Base-by-base conservation (phyloP, 108 stramenopile genomes). In the Conticribra weissflogii region DNA sequence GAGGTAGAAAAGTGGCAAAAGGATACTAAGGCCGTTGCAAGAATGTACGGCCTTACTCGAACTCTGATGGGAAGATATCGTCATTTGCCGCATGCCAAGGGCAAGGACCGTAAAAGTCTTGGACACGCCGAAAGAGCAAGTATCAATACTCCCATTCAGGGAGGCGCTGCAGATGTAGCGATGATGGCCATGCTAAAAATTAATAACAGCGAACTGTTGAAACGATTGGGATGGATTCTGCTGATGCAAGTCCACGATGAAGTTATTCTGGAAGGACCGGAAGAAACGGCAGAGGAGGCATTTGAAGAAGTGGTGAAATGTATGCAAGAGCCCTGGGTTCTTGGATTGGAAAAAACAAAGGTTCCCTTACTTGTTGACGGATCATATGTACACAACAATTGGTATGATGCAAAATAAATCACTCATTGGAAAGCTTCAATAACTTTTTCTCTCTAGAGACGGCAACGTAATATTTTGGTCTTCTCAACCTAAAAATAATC, bases 171-270 rank as follows among this genome's bases (percentile, higher is more conserved):
- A 2, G 99, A 99, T 71, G 90, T 99, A 17, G 99, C 96, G 1
- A 98, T 98, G 98, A 94, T 97, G 92, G 99, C 98, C 15, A 99
- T 99, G 99, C 89, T 95, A 59, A 97, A 97, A 66, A 94, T 99
- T 36, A 94, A 96, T 63, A 63, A 78, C 16, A 91, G 81, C 66
- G 71, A 86, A 49, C 59, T 81, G 32, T 85, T 99, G 3, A 84
- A 89, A 60, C 50, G 81, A 60, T 68, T 98, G 4, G 98, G 99
- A 24, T 99, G 97, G 96, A 97, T 94, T 46, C 68, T 99, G 45
- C 59, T 99, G 58, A 86, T 99, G 74, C 98, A 99, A 85, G 92
- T 99, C 24, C 99, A 99, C 76, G 99, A 99, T 76, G 99, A 99
- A 72, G 98, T 99, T 2, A 99, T 99, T 53, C 74, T 98, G 53